phyloP scores from a whole-genome alignment of 2,329 filamentous ascomycete genomes.

The Apiospora arundinis region DNA sequence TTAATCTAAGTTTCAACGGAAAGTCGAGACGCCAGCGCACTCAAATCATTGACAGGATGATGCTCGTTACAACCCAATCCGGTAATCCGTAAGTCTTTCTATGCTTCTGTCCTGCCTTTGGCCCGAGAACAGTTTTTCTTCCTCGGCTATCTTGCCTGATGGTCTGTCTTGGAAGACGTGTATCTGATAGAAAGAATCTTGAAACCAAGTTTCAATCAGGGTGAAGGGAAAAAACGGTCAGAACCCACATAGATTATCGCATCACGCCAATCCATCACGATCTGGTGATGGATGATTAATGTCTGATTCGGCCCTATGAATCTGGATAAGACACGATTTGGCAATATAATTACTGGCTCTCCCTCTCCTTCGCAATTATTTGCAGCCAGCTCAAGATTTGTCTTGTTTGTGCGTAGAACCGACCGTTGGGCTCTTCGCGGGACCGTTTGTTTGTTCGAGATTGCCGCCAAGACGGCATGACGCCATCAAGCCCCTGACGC shows the following conservation, averaged over 20 bases:
- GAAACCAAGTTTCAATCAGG: slow-evolving; percentile 13
- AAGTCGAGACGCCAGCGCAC: background rate
- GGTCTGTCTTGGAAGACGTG: background rate
- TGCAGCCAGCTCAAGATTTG: background rate
- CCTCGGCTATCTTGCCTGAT: background rate
- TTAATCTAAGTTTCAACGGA: background rate
- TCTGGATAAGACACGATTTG: background rate
- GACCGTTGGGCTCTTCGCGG: too few relatives aligned
- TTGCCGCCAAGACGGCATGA: background rate
- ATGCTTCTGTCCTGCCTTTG: background rate
- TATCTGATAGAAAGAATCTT: background rate
- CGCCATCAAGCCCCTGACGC: background rate
- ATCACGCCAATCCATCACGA: background rate
- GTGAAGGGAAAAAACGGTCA: background rate
- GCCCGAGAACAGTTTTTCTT: background rate
- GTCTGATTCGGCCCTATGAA: background rate
- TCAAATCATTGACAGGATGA: background rate
- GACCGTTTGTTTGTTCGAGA: background rate
- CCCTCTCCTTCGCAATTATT: background rate
- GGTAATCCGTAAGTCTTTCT: background rate
- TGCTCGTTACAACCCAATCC: background rate
- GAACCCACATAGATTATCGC: background rate
- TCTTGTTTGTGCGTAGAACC: background rate
- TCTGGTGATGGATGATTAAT: background rate
- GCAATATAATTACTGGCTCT: background rate